Conservation (phyloP, 148 eudicot species). For the Polygonum maritimum region DNA sequence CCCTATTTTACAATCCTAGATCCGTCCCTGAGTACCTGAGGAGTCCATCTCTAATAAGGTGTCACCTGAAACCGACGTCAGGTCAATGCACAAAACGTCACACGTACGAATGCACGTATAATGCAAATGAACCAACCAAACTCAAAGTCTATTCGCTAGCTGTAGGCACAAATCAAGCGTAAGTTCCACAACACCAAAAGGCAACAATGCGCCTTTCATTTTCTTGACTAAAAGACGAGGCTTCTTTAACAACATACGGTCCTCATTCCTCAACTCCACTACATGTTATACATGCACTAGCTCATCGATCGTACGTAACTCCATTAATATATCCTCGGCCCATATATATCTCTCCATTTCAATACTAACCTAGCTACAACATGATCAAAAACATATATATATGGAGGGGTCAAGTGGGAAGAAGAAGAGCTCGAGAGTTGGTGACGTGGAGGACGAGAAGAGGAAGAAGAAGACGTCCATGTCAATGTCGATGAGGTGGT, state of each 20-base stretch:
- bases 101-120: neutral
- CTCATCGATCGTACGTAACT: too few relatives aligned
- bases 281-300: too few relatives aligned
- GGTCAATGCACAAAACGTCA: neutral
- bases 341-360: too few relatives aligned
- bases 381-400: too few relatives aligned
- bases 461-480: slow-evolving; percentile 7
- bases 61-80: neutral
- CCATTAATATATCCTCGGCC: too few relatives aligned
- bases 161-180: neutral
- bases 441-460: slow-evolving; percentile 5
- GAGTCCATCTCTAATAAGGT: neutral
- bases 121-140: neutral
- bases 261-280: too few relatives aligned
- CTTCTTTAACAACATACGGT: too few relatives aligned
- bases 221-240: too few relatives aligned
- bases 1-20: too few relatives aligned
- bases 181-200: neutral
- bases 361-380: too few relatives aligned
- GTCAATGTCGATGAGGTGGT: neutral
- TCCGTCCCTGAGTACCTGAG: too few relatives aligned
- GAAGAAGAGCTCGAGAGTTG: slow-evolving; percentile 11
- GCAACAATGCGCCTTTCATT: too few relatives aligned
- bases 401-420: neutral
- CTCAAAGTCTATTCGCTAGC: neutral